Base-by-base conservation (phyloP, 202 grass and related monocot genomes). In the Musa balbisiana region DNA sequence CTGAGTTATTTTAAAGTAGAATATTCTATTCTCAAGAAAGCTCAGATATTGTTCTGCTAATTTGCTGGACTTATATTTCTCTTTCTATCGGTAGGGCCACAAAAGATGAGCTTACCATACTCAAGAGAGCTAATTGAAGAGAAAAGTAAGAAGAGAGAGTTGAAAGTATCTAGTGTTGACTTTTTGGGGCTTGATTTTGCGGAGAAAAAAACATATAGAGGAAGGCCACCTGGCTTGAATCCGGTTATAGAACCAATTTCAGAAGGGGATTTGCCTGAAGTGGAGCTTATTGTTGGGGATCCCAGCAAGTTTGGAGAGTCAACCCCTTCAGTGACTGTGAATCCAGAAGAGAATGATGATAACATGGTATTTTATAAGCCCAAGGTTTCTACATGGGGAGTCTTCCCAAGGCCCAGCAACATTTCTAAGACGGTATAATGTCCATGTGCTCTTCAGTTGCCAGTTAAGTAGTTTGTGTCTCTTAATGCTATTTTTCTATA, bases 201-300 rank as follows among this genome's bases (percentile, higher is more conserved):
- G 11, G 90, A 92, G 71, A 87, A 87, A 52, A 92, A 89, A 59
- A 33, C 73, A 76, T 87, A 88, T 78, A 82, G 60, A 73, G 86
- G 90, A 65, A 74, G 52, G 55, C 86, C 86, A 73, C 86, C 84
- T 76, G 86, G 86, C 26, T 74, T 92, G 21, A 60, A 82, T 83
- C 80, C 82, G 64, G 11, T 59, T 15, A 14, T 84, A 51, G 88
- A 85, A 51, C 66, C 89, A 80, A 79, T 76, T 80, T 58, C 33
- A 50, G 69, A 82, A 63, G 77, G 85, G 0, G 82, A 88, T 87
- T 82, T 89, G 25, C 90, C 90, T 56, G 85, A 83, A 65, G 93
- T 88, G 80, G 88, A 92, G 72, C 87, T 97, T 85, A 90, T 97
- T 82, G 53, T 92, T 85, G 90, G 93, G 23, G 90, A 97, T 71